A percentile compares a stretch with the other conserved stretches of the same genome.
These are phyloP conservation scores for Paecilomyces variotii DNA, from an alignment of 2,329 filamentous ascomycete species.

Conservation along the genomic window DNA sequence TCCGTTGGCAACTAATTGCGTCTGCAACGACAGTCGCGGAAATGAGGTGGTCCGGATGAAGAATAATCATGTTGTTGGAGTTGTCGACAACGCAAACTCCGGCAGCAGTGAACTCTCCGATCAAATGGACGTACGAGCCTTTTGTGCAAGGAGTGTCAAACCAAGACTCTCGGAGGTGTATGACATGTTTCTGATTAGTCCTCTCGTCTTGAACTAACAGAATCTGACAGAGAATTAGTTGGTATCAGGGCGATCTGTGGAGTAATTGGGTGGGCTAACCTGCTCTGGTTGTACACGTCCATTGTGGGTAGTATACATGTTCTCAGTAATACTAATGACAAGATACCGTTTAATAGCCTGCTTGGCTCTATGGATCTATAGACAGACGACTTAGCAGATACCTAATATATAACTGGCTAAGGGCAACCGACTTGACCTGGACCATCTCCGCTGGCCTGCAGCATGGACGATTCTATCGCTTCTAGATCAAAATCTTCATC, in stretches of 20 bases:
- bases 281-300: conserved; percentile 60
- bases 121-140: conserved; percentile 76
- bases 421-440: conserved; percentile 59
- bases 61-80: conserved; percentile 72
- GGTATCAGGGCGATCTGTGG: background rate
- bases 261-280: conserved; percentile 41
- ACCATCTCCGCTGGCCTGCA: conserved; percentile 56
- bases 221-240: conserved; percentile 46
- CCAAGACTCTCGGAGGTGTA: conserved; percentile 81
- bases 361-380: conserved; percentile 58
- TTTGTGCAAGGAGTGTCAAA: conserved; percentile 66
- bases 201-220: conserved; percentile 75
- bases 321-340: conserved; percentile 64
- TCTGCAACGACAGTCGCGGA: conserved; percentile 95
- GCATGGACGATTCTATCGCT: conserved; percentile 54
- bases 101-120: conserved; percentile 62
- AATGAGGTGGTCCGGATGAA: conserved; percentile 92
- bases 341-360: conserved; percentile 79
- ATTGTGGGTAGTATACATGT: conserved; percentile 57
- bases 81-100: conserved; percentile 80
- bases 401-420: conserved; percentile 22
- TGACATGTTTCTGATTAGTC: conserved; percentile 55
- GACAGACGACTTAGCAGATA: conserved; percentile 56
- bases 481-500: conserved; percentile 55
- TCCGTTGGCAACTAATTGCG: conserved; percentile 82